Base-by-base conservation (phyloP, 441 rosid genomes). In the Capsella rubella region DNA sequence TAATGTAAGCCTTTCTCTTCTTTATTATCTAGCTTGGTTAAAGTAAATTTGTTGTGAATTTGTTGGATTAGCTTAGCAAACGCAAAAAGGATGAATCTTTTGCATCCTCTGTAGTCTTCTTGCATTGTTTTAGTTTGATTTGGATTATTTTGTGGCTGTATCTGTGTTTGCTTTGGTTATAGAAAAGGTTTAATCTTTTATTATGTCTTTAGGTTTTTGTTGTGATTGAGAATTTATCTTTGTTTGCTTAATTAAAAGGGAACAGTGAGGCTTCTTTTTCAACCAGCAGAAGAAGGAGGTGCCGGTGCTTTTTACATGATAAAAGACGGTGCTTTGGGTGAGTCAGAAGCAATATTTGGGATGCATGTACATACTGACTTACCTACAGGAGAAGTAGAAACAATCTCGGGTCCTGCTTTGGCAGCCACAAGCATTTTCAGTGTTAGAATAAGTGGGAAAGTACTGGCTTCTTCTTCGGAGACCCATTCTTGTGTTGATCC, bases 241-340 rank as follows among this genome's bases (percentile, higher is more conserved):
- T 29, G 25, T 40, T 64, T 63, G 66, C 32, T 45, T 47, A 9
- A 67, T 68, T 1, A 28, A 61, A 78, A 93, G 97, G 98, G 96
- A 69, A 88, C 95, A 21, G 90, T 91, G 69, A 83, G 92, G 73
- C 90, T 91, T 69, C 82, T 93, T 63, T 93, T 91, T 82, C 96
- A 93, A 73, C 97, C 95, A n/a, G 98, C 95, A 6, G 96, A 93
- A 79, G 95, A 93, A 77, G 91, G 90, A 51, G 95, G 96, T 47
- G 96, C 95, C 0, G 98, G 97, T 76, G 98, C 98, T 21, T 79
- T 81, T 62, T 80, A 73, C 13, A 88, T 93, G 98, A 84, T 91
- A 72, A 78, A 77, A 72, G 96, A 91, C n/a, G 92, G 96, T 15
- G 95, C 95, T 21, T 81, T 93, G 57, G 92, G 97, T 78, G 86